Evolutionary conservation across 169 alveolate species (phyloP).

Genomic region (Toxoplasma gondii): DNA sequence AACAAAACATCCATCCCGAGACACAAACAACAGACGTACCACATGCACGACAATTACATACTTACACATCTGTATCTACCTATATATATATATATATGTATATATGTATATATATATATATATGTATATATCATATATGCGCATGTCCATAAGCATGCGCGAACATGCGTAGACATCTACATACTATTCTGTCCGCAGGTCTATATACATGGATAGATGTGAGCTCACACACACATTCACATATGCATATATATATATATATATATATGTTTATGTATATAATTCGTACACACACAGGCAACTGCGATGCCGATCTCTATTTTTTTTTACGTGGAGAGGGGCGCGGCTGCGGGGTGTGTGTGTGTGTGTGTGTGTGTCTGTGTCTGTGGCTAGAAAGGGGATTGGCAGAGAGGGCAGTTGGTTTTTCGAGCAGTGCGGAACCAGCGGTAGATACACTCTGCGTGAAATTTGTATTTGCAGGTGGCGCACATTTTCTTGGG

Average conservation of each 20-base stretch:
- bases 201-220: no score
- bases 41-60: no score
- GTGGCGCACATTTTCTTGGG: constrained; percentile 71
- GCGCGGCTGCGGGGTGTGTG: neutral
- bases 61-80: neutral
- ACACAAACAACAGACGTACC: neutral
- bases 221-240: neutral
- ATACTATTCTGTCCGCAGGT: neutral
- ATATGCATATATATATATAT: no score
- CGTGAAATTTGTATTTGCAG: constrained; percentile 72
- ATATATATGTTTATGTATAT: no score
- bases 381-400: constrained; percentile 34
- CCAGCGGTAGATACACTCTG: constrained; percentile 82
- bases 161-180: neutral
- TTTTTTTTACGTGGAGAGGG: neutral
- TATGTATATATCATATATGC: neutral
- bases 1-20: neutral
- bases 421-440: constrained; percentile 78
- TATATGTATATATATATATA: neutral
- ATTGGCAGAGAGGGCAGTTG: constrained; percentile 81
- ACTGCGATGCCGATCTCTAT: neutral
- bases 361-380: neutral
- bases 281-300: neutral
- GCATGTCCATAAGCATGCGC: neutral
- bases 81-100: neutral